Evolutionary conservation across 176 grass and related monocot genomes (phyloP).

Genomic region (Tuctoria greenei): DNA sequence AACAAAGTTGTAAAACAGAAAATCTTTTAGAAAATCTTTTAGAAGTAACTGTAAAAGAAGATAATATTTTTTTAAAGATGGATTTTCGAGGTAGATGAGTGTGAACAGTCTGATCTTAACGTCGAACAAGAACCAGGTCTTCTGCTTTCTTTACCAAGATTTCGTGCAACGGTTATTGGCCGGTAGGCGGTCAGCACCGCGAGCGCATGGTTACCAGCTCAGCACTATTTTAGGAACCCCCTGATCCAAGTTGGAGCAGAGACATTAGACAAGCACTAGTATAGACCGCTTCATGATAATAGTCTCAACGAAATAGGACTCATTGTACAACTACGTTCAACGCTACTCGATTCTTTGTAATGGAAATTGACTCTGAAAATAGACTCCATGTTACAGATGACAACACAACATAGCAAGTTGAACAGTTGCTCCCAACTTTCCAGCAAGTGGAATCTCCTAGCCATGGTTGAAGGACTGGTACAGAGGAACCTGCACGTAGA

Average conservation of each 20-base stretch:
- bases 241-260: background rate
- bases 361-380: constrained; percentile 21
- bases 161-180: background rate
- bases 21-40: too few relatives aligned
- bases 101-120: too few relatives aligned
- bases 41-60: too few relatives aligned
- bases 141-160: background rate
- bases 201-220: background rate
- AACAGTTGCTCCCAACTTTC: constrained; percentile 32
- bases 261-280: background rate
- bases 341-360: constrained; percentile 28
- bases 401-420: constrained; percentile 37
- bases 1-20: too few relatives aligned
- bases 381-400: constrained; percentile 39
- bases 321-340: constrained; percentile 48
- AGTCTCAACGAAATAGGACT: constrained; percentile 32
- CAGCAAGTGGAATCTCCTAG: constrained; percentile 40
- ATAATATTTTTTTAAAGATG: too few relatives aligned
- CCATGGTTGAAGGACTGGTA: constrained; percentile 93
- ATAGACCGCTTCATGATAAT: constrained; percentile 44
- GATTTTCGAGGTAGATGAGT: background rate
- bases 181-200: background rate
- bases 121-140: too few relatives aligned
- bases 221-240: background rate
- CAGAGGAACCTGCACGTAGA: constrained; percentile 64